Base-by-base conservation (phyloP, 306 rosid species). In the Betula pendula region DNA sequence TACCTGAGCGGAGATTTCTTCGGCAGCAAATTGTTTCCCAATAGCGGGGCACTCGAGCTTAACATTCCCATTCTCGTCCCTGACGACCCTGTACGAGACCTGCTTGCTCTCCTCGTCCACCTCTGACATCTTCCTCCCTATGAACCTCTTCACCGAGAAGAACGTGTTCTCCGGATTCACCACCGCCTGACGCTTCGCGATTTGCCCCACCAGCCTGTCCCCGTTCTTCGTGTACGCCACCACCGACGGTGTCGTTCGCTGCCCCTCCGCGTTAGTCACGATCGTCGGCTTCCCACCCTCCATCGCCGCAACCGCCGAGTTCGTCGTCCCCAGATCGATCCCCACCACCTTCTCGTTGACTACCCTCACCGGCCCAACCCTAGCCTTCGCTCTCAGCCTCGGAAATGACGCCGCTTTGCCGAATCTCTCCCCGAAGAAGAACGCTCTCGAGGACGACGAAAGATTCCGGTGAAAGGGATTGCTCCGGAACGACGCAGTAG, bases 1-100 rank as follows among this genome's bases (percentile, higher is more conserved):
- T 72, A 93, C 98, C 97, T 91, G 98, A 11, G 98, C 98, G 0
- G 98, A 94, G 47, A 94, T 94, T 78, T 93, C 97, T 76, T 93
- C 96, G 1, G 96, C 96, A 2, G 96, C 97, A 47, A 93, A 90
- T 74, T 88, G 89, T 24, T 90, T 93, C 17, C 92, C 94, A 48
- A 90, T 89, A 17, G 89, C 96, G 0, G 97, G 97, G 65, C 97
- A 93, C 2, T 93, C 97, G 6, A 93, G 92, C 78, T 93, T 93
- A 35, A 93, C 97, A 83, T 93, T 93, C 8, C 91, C 91, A 78
- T 90, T 90, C 19, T 93, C 97, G 7, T 93, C 97, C 33, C 92
- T 81, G 16, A 93, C 78, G 44, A 93, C 97, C 50, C 27, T 85
- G 86, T 93, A 93, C 1, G 97, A 93, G 33, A 93, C 96, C 83